Evolutionary conservation across 2,329 filamentous ascomycete species (phyloP).

Genomic region (Aspergillus sclerotialis): DNA sequence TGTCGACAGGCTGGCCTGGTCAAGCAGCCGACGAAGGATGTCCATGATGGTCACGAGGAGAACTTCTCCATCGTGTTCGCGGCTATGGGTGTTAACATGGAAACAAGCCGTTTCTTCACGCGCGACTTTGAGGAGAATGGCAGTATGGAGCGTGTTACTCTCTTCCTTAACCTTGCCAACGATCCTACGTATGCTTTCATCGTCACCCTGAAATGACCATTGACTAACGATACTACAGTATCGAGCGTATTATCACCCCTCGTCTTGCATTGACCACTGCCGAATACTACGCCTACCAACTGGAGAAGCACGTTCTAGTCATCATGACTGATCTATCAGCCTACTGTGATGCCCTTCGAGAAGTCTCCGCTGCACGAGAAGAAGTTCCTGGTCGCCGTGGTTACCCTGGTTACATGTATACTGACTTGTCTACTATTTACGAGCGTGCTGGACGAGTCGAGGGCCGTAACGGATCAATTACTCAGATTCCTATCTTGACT

Average conservation of each 20-base stretch:
- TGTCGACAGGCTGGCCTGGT: conserved; percentile 95
- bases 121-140: conserved; percentile 99
- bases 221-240: conserved; percentile 47
- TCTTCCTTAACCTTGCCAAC: conserved; percentile 98
- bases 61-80: conserved; percentile 99
- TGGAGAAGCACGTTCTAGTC: conserved; percentile 98
- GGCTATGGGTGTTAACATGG: conserved; percentile 99
- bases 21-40: conserved; percentile 84
- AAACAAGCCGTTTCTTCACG: conserved; percentile 97
- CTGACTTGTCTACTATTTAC: conserved; percentile 99
- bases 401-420: conserved; percentile 99
- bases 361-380: conserved; percentile 95
- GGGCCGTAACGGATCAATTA: conserved; percentile 96
- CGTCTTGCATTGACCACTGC: conserved; percentile 96
- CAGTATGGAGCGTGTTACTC: conserved; percentile 90
- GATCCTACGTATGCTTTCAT: conserved; percentile 75
- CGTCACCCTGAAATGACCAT: not conserved
- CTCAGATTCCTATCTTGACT: conserved; percentile 96
- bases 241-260: conserved; percentile 99
- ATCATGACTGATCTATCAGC: conserved; percentile 97
- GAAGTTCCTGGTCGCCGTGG: conserved; percentile 98
- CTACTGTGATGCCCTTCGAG: conserved; percentile 97
- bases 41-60: conserved; percentile 94
- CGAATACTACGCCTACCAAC: conserved; percentile 99
- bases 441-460: conserved; percentile 96